Evolutionary conservation across 352 stramenopile species (phyloP).

Genomic region (Phytopythium sindhum): DNA sequence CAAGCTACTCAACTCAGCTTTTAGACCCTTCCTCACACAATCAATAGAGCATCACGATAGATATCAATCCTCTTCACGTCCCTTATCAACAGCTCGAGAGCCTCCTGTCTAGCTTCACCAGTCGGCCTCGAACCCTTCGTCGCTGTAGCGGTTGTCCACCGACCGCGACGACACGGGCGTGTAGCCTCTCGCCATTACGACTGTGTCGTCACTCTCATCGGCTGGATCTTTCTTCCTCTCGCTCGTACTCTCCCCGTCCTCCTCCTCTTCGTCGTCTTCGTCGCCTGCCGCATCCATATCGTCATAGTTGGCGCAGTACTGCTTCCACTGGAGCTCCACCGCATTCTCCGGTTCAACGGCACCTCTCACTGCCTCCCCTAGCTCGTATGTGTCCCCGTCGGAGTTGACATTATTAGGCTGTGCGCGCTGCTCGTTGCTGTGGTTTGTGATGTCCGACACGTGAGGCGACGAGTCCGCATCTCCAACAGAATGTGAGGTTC

Average conservation of each 20-base stretch:
- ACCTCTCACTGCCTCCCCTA: background rate
- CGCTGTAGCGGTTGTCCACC: constrained; percentile 32
- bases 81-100: background rate
- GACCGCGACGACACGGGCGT: constrained; percentile 13
- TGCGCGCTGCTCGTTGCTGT: background rate
- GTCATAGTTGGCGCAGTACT: constrained; percentile 7
- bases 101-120: constrained; percentile 17
- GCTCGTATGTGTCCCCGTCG: background rate
- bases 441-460: background rate
- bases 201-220: background rate
- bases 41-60: background rate
- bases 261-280: constrained; percentile 11
- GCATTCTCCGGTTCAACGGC: constrained; percentile 8
- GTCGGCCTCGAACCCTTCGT: constrained; percentile 56
- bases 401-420: background rate
- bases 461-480: constrained; percentile 1
- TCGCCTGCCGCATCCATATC: background rate
- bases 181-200: background rate
- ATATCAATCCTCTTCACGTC: background rate
- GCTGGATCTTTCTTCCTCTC: background rate
- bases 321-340: constrained; percentile 1
- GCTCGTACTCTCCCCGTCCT: constrained; percentile 5
- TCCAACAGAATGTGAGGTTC: background rate
- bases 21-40: background rate
- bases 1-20: background rate